Evolutionary conservation across 2,329 filamentous ascomycete species (phyloP).

Genomic region (Venturia oleaginea): DNA sequence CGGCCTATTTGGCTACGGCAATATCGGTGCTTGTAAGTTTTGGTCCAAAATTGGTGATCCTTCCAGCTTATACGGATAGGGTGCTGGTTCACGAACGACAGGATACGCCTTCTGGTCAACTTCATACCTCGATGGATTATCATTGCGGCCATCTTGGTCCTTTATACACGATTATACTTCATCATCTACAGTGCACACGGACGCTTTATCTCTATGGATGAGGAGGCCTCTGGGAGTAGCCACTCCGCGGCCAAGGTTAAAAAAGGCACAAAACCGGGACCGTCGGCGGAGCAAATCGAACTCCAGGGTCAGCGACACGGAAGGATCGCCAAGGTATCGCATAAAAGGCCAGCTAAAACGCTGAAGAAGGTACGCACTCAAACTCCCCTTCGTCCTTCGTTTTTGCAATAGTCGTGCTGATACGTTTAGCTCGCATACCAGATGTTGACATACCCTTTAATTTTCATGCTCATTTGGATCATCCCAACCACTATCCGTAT

Average conservation of each 20-base stretch:
- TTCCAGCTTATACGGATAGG: slow-evolving; percentile 14
- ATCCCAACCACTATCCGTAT: slow-evolving; percentile 34
- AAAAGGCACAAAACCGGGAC: slow-evolving; percentile 17
- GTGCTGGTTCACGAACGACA: slow-evolving; percentile 37
- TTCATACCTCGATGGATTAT: slow-evolving; percentile 37
- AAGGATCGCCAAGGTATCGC: background rate
- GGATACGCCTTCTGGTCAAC: slow-evolving; percentile 31
- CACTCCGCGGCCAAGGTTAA: slow-evolving; percentile 10
- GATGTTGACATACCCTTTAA: slow-evolving; percentile 35
- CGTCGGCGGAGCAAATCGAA: background rate
- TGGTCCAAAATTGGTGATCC: background rate
- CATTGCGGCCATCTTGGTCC: slow-evolving; percentile 28
- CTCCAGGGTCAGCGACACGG: background rate
- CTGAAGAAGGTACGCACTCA: background rate
- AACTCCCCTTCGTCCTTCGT: background rate
- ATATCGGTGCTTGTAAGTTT: slow-evolving; percentile 19
- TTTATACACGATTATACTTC: slow-evolving; percentile 33
- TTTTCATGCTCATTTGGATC: slow-evolving; percentile 35
- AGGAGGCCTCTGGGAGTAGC: slow-evolving; percentile 11
- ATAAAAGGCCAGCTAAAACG: background rate
- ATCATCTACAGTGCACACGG: slow-evolving; percentile 32
- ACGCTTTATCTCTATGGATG: slow-evolving; percentile 9
- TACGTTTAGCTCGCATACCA: slow-evolving; percentile 29
- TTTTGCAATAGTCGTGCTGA: background rate
- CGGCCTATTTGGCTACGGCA: background rate